Conservation (phyloP, 2,329 filamentous ascomycete species). For the Nigrospora osmanthi region DNA sequence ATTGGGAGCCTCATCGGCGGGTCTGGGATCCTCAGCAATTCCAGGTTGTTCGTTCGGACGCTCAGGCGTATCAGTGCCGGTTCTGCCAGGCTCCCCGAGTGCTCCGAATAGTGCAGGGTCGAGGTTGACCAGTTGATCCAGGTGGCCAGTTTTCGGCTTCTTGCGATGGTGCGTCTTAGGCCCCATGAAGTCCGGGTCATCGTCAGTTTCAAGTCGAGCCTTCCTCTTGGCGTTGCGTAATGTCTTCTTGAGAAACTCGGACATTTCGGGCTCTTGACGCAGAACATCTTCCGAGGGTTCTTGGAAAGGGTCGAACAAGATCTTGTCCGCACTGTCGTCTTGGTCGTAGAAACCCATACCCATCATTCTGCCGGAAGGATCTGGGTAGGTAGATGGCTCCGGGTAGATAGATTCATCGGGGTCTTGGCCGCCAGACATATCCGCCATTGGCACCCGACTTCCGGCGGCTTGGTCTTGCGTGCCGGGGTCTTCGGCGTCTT, state of each 20-base stretch:
- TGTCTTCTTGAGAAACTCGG: slow-evolving; percentile 48
- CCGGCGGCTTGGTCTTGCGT: slow-evolving; percentile 8
- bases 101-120: slow-evolving; percentile 43
- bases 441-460: slow-evolving; percentile 17
- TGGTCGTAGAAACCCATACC: slow-evolving; percentile 56
- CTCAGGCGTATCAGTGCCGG: slow-evolving; percentile 12
- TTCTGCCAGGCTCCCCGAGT: slow-evolving; percentile 10
- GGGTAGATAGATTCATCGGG: slow-evolving; percentile 18
- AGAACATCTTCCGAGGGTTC: slow-evolving; percentile 38
- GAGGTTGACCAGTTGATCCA: slow-evolving; percentile 33
- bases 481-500: neutral
- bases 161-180: slow-evolving; percentile 33
- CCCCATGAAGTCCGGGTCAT: slow-evolving; percentile 45
- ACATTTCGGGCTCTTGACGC: slow-evolving; percentile 34
- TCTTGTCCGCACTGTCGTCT: slow-evolving; percentile 47
- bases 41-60: slow-evolving; percentile 5
- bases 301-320: slow-evolving; percentile 52
- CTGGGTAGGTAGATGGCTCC: slow-evolving; percentile 28
- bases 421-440: slow-evolving; percentile 22
- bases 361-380: slow-evolving; percentile 44
- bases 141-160: slow-evolving; percentile 28
- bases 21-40: slow-evolving; percentile 3
- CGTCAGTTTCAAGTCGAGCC: slow-evolving; percentile 42
- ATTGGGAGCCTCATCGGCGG: too few species aligned
- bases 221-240: slow-evolving; percentile 45